Evolutionary conservation across 768 basidiomycete species (phyloP), one percentile per base, ranked within the genome.

Genomic region (Exidia glandulosa): DNA sequence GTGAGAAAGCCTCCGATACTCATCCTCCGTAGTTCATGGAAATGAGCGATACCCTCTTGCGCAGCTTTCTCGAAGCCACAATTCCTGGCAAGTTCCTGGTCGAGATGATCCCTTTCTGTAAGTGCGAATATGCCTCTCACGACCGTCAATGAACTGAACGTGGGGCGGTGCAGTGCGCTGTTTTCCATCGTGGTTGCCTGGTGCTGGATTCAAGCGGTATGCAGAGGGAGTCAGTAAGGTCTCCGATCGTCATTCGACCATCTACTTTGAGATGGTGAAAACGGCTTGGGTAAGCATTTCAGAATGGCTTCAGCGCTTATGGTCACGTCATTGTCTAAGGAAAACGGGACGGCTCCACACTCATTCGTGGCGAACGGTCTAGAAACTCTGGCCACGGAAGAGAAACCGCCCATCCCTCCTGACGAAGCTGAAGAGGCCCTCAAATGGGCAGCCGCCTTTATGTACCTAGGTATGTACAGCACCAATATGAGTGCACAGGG

Each of bases 151-250:
- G 4, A 10, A 2, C 1, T 50, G 3, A 54, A 29, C 0, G 25
- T 54, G 25, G 14, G 27, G 25, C 25, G 36, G 36, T 25, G 9
- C 50, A 62, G 62, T 63, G 34, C 62, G 56, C 6, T 45, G 61
- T 32, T 19, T 63, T 41, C 62, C 62, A 19, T 57, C 52, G 13
- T 63, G 62, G 62, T 61, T 63, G 27, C 62, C 62, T 2, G 59
- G 59, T 7, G 60, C 60, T 23, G 54, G 55, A 30, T 63, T 57
- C 45, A 61, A 45, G 41, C 41, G 41, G 19, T 60, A 27, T 19
- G 37, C n/a, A 0, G 14, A 10, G 61, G 41, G 41, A 27, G 13
- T 23, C n/a, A 5, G 16, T 57, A 55, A 55, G 10, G 30, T 19
- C 2, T 6, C 27, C 6, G 27, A 25, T 23, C 25, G 25, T 27